These are phyloP conservation scores for Cylindrotheca closterium DNA, from an alignment of 108 stramenopile species.

Conservation along the genomic window DNA sequence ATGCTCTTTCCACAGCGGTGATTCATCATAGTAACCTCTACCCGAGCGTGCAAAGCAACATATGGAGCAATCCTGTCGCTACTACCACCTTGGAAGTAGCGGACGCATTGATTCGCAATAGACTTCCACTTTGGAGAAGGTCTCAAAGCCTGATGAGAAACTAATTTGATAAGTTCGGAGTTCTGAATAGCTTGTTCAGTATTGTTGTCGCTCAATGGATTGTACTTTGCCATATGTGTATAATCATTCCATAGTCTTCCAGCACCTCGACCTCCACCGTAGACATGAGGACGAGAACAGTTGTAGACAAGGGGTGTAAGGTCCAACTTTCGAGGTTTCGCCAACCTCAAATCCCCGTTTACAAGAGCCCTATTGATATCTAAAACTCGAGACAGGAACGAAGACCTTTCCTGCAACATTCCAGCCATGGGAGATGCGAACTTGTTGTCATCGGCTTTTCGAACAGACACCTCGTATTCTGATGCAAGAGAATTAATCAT, in stretches of 20 bases:
- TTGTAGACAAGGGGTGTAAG: slow-evolving; percentile 19
- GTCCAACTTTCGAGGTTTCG: slow-evolving; percentile 34
- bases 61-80: slow-evolving; percentile 16
- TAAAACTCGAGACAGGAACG: slow-evolving; percentile 24
- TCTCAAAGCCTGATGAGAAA: slow-evolving; percentile 7
- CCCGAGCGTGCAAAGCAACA: slow-evolving; percentile 72
- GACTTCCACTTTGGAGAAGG: slow-evolving; percentile 7
- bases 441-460: not conserved
- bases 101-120: slow-evolving; percentile 9
- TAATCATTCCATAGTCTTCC: slow-evolving; percentile 46
- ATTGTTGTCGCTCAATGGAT: not conserved
- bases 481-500: not conserved
- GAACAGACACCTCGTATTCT: not conserved
- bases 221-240: not conserved
- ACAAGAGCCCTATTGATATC: slow-evolving; percentile 8
- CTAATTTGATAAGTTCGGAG: slow-evolving; percentile 2
- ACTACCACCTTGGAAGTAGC: not conserved
- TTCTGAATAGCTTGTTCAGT: not conserved
- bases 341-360: not conserved
- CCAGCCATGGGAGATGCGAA: slow-evolving; percentile 7
- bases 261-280: slow-evolving; percentile 37
- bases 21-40: slow-evolving; percentile 73
- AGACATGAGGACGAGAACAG: slow-evolving; percentile 30
- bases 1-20: slow-evolving; percentile 56
- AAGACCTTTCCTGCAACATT: slow-evolving; percentile 2